These are phyloP conservation scores for Hypomyces perniciosus DNA, from an alignment of 2,329 filamentous ascomycete genomes.

Conservation along the genomic window DNA sequence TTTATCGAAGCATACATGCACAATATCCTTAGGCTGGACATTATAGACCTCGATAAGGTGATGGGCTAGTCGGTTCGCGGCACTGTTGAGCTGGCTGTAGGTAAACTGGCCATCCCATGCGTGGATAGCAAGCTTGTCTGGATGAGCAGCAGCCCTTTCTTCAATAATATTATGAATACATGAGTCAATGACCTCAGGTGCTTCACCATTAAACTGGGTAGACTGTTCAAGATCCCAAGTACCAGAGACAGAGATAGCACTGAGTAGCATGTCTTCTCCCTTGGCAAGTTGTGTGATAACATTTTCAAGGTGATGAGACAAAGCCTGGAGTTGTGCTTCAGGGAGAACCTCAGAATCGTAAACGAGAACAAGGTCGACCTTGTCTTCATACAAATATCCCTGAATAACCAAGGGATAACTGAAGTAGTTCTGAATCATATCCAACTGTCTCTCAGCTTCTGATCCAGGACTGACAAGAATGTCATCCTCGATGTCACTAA, in stretches of 20 bases:
- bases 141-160: too few relatives aligned
- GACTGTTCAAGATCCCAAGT: not conserved
- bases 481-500: not conserved
- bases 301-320: constrained; percentile 5
- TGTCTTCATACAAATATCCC: not conserved
- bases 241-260: not conserved
- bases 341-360: not conserved
- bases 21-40: too few relatives aligned
- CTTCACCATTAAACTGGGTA: too few relatives aligned
- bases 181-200: too few relatives aligned
- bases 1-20: too few relatives aligned
- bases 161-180: too few relatives aligned
- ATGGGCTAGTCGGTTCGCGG: too few relatives aligned
- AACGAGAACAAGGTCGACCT: not conserved
- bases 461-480: not conserved
- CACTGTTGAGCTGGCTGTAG: too few relatives aligned
- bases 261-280: not conserved
- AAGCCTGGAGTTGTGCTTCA: not conserved
- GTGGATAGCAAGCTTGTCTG: too few relatives aligned
- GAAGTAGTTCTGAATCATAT: constrained; percentile 3
- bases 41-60: too few relatives aligned
- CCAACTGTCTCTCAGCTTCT: not conserved
- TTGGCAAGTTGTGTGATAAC: constrained; percentile 2
- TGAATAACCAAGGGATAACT: constrained; percentile 6
- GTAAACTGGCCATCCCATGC: too few relatives aligned